Percentiles rank a stretch among this genome's conserved stretches.
These are phyloP conservation scores for Ustilago hordei DNA, from an alignment of 1,284 basidiomycete genomes.

Conservation along the genomic window DNA sequence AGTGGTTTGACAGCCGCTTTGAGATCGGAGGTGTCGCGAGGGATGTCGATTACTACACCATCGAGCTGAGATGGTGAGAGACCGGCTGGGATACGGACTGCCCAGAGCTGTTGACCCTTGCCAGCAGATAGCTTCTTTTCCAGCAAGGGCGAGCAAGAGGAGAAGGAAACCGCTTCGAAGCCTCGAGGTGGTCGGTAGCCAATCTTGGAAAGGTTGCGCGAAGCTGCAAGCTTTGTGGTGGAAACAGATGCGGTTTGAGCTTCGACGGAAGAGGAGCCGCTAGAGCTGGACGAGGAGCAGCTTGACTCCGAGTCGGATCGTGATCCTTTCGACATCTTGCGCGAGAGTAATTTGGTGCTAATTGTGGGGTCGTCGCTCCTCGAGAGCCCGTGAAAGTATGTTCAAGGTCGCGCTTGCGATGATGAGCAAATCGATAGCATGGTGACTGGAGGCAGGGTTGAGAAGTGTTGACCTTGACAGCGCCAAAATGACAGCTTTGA, in stretches of 20 bases:
- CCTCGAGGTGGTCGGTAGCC: slow-evolving; percentile 46
- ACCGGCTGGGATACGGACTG: slow-evolving; percentile 41
- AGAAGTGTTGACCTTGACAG: background rate
- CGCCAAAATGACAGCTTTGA: background rate
- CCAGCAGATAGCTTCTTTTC: slow-evolving; percentile 30
- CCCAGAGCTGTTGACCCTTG: slow-evolving; percentile 42
- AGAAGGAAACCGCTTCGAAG: slow-evolving; percentile 39
- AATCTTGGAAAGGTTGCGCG: slow-evolving; percentile 37
- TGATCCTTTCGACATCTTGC: slow-evolving; percentile 32
- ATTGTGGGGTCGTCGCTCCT: background rate
- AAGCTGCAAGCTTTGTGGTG: slow-evolving; percentile 30
- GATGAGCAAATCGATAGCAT: background rate
- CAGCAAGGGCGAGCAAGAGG: slow-evolving; percentile 16
- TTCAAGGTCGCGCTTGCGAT: too few relatives aligned
- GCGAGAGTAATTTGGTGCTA: background rate
- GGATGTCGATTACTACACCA: slow-evolving; percentile 40
- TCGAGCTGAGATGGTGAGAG: slow-evolving; percentile 44
- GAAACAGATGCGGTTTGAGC: slow-evolving; percentile 30
- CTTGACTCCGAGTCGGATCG: slow-evolving; percentile 43
- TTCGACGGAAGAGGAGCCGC: slow-evolving; percentile 34
- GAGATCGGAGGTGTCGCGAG: slow-evolving; percentile 21
- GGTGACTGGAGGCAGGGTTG: background rate
- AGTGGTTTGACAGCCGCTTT: slow-evolving; percentile 21
- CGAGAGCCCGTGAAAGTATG: too few relatives aligned
- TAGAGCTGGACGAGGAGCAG: slow-evolving; percentile 42